Percentiles rank a stretch among this genome's conserved stretches.
These are phyloP conservation scores for Pseudogymnoascus sp. DNA, from an alignment of 2,329 filamentous ascomycete genomes.

Conservation along the genomic window DNA sequence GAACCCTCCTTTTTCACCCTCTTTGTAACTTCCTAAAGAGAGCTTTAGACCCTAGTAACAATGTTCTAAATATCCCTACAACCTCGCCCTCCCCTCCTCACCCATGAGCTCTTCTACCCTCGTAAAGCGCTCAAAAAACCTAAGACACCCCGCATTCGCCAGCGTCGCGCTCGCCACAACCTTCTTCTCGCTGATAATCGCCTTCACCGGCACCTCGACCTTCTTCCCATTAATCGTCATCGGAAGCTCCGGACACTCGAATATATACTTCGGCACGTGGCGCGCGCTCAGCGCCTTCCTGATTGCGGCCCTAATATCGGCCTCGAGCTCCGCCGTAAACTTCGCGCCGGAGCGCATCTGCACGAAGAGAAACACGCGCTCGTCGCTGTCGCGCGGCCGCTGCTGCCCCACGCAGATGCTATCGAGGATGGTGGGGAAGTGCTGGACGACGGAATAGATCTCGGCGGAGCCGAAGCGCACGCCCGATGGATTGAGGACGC, in stretches of 20 bases:
- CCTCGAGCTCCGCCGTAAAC: conserved; percentile 45
- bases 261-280: conserved; percentile 34
- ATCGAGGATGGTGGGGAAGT: conserved; percentile 39
- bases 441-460: conserved; percentile 46
- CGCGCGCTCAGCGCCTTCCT: conserved; percentile 39
- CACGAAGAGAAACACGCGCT: conserved; percentile 47
- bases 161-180: conserved; percentile 32
- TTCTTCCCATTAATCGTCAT: conserved; percentile 40
- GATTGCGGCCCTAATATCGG: conserved; percentile 53
- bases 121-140: not conserved
- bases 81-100: not conserved
- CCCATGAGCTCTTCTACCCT: not conserved
- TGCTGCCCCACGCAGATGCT: conserved; percentile 49
- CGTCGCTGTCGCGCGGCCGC: conserved; percentile 42
- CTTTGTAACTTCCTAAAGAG: not conserved
- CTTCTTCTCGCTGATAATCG: conserved; percentile 31
- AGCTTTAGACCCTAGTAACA: not conserved
- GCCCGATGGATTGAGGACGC: conserved; percentile 45
- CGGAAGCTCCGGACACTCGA: conserved; percentile 32
- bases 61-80: not conserved
- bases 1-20: not conserved
- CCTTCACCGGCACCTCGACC: conserved; percentile 36
- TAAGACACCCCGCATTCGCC: conserved; percentile 28
- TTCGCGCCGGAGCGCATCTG: conserved; percentile 41
- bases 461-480: conserved; percentile 48